phyloP scores from a whole-genome alignment of 495 filamentous ascomycete genomes.

The Aspergillus kassunensis region DNA sequence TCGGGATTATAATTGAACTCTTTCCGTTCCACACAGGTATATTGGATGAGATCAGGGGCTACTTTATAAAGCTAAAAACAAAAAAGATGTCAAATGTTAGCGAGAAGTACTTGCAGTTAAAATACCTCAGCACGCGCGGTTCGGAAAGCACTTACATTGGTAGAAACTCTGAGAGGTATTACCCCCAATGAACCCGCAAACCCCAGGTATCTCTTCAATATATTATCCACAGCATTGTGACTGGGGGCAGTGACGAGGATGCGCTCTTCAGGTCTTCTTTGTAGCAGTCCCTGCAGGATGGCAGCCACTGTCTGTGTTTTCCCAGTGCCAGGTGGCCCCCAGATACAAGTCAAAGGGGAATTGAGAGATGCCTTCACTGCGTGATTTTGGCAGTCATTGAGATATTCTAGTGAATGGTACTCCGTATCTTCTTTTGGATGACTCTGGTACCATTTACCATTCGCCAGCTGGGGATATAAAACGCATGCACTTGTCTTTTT shows the following conservation, averaged over 20 bases:
- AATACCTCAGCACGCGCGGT: neutral
- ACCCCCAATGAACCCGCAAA: neutral
- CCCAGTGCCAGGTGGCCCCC: neutral
- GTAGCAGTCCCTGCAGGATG: neutral
- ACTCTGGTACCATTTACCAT: neutral
- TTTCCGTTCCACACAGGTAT: constrained; percentile 2
- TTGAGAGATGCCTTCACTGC: neutral
- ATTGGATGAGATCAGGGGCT: neutral
- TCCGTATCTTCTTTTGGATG: neutral
- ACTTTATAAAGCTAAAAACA: neutral
- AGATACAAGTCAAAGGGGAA: constrained; percentile 1
- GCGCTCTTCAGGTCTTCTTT: neutral
- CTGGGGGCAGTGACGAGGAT: neutral
- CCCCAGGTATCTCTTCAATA: neutral
- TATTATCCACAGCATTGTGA: constrained; percentile 2
- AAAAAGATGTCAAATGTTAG: neutral
- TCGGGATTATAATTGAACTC: neutral
- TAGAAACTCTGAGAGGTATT: neutral
- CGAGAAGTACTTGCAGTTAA: neutral
- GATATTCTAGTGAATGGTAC: neutral
- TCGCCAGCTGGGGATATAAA: neutral
- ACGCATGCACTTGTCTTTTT: neutral
- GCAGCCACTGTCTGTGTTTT: constrained; percentile 1
- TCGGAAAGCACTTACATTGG: neutral
- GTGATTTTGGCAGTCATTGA: neutral